Evolutionary conservation across 2,329 filamentous ascomycete species (phyloP).

Genomic region (Colletotrichum shisoi): DNA sequence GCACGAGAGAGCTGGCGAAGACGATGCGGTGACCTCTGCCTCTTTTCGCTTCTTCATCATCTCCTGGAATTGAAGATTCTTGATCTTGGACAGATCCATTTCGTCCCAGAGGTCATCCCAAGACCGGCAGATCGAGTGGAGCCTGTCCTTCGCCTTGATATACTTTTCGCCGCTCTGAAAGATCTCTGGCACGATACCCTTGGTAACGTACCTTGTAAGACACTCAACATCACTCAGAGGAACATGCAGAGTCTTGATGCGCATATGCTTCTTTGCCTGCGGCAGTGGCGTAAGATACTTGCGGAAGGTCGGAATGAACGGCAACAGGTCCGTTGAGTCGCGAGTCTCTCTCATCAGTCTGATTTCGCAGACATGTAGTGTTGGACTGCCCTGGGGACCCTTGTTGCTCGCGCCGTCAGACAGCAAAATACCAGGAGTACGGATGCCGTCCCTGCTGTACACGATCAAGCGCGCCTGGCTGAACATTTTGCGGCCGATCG

Average conservation of each 20-base stretch:
- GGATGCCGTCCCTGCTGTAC: constrained; percentile 83
- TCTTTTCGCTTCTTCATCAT: constrained; percentile 75
- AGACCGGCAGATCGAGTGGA: constrained; percentile 72
- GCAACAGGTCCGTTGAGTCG: constrained; percentile 83
- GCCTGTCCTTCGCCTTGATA: constrained; percentile 68
- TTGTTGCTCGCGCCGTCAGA: constrained; percentile 76
- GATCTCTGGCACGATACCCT: constrained; percentile 67
- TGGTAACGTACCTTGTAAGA: constrained; percentile 73
- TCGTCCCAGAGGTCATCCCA: constrained; percentile 88
- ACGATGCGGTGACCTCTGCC: constrained; percentile 68
- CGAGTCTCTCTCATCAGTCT: constrained; percentile 72
- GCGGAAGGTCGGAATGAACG: constrained; percentile 78
- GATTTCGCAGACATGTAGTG: constrained; percentile 81
- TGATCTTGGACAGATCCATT: constrained; percentile 80
- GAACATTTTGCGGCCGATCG: constrained; percentile 82
- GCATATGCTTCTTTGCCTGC: constrained; percentile 70
- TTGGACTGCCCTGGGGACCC: constrained; percentile 64
- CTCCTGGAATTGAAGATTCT: constrained; percentile 82
- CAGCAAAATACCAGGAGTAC: constrained; percentile 81
- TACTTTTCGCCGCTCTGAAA: constrained; percentile 62
- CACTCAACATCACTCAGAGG: constrained; percentile 83
- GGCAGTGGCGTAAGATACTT: constrained; percentile 73
- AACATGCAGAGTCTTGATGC: constrained; percentile 72
- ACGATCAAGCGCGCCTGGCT: constrained; percentile 78
- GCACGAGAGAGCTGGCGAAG: constrained; percentile 73